Evolutionary conservation across 2,329 filamentous ascomycete species (phyloP), one percentile per base, ranked within the genome.

Genomic region (Fusarium anthophilum): DNA sequence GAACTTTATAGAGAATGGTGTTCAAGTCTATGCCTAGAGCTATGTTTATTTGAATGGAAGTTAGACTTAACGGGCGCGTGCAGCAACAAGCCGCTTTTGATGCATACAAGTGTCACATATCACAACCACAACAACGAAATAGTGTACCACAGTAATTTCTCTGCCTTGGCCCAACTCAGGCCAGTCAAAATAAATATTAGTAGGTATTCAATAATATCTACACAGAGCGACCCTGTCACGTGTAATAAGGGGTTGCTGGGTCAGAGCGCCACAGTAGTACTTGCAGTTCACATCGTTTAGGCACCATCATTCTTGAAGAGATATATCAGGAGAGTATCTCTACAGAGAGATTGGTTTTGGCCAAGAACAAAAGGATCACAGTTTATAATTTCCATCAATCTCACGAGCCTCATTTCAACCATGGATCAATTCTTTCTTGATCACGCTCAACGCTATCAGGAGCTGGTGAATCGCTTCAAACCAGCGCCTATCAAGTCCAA

Each of bases 361-460:
- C 1, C 10, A 64, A 26, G 2, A 43, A 15, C 1, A 26, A 4
- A 14, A 43, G 22, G 5, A 20, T 14, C 20, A 17, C 6, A 8
- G 2, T 7, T 30, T 6, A 15, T 48, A 15, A 18, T 9, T 13
- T 8, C 22, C 12, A 11, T 20, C 11, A 5, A 8, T 30, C 3
- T 30, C 28, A 14, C 0, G 24, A 26, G 6, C 22, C n/a, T 48
- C 5, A 7, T 17, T 28, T 7, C 24, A 69, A 44, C 14, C n/a
- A 82, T 82, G 81, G 81, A 83, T 39, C 74, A 81, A 60, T 83
- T 80, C 56, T 58, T 80, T 48, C 60, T 82, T 15, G 77, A 81
- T 22, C 76, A 83, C 51, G 74, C 76, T 28, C 73, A 75, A 18
- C 77, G 77, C 45, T 83, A 80, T 63, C 67, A 75, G 8, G 63